phyloP scores from a whole-genome alignment of 179 eudicot genomes.

The Silene coronaria region DNA sequence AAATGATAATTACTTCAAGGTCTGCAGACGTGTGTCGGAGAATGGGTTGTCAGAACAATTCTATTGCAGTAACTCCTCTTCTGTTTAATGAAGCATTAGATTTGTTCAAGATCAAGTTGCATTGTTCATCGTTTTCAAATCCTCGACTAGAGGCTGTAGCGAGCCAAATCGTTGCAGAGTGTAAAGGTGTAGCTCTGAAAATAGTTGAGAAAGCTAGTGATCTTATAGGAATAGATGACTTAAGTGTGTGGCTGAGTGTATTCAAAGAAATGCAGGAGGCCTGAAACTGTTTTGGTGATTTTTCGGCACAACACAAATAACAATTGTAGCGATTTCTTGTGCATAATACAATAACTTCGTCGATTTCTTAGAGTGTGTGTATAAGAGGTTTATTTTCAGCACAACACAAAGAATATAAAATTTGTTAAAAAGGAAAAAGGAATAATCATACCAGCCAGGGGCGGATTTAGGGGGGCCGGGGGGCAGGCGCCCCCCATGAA shows the following conservation, averaged over 20 bases:
- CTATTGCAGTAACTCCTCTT: slow-evolving; percentile 12
- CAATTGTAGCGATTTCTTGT: too few relatives aligned
- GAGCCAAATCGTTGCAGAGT: slow-evolving; percentile 10
- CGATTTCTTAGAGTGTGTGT: too few relatives aligned
- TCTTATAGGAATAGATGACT: slow-evolving; percentile 13
- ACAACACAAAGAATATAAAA: too few relatives aligned
- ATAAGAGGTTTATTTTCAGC: too few relatives aligned
- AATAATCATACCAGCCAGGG: too few relatives aligned
- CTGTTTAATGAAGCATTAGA: neutral
- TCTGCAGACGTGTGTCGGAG: slow-evolving; percentile 14
- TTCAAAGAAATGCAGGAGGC: neutral
- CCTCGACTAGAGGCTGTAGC: slow-evolving; percentile 11
- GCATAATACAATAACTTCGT: too few relatives aligned
- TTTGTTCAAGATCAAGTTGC: slow-evolving; percentile 15
- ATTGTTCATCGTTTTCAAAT: neutral
- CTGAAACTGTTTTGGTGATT: too few relatives aligned
- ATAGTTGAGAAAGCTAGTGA: slow-evolving; percentile 16
- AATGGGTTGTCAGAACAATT: slow-evolving; percentile 16
- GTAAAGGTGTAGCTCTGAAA: slow-evolving; percentile 18
- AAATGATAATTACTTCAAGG: slow-evolving; percentile 18
- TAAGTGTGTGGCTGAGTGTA: slow-evolving; percentile 7
- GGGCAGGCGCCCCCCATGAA: too few relatives aligned
- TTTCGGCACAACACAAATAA: too few relatives aligned
- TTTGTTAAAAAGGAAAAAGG: too few relatives aligned
- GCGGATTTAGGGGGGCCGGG: too few relatives aligned